Conservation (phyloP, 1,139 yeast species). For the Blastobotrys malaysiensis region DNA sequence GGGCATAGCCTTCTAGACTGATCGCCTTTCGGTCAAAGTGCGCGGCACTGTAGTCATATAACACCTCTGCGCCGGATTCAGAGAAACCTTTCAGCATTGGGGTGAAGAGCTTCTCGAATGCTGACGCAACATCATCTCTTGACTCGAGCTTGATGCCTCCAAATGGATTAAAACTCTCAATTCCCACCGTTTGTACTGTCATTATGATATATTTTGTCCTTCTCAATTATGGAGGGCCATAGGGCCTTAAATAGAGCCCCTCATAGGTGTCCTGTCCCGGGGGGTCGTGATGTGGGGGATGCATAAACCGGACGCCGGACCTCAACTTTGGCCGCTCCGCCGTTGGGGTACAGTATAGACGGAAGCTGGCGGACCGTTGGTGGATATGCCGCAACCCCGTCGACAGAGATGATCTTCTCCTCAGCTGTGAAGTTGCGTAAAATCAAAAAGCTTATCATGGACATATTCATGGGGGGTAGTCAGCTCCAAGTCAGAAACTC, state of each 20-base stretch:
- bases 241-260: background rate
- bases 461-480: too few relatives aligned
- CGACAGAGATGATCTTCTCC: too few relatives aligned
- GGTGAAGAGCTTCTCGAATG: constrained; percentile 16
- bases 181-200: background rate
- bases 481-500: too few relatives aligned
- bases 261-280: background rate
- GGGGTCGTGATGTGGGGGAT: background rate
- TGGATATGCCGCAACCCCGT: background rate
- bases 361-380: background rate
- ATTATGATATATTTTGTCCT: background rate
- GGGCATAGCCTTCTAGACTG: constrained; percentile 29
- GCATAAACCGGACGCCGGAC: background rate
- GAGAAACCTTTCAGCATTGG: constrained; percentile 21
- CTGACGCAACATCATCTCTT: constrained; percentile 19
- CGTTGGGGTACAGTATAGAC: background rate
- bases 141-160: constrained; percentile 16
- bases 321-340: background rate
- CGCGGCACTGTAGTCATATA: constrained; percentile 23
- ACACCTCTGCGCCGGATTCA: constrained; percentile 17
- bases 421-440: too few relatives aligned
- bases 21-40: constrained; percentile 24
- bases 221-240: background rate
- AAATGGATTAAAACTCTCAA: constrained; percentile 9
- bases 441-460: too few relatives aligned